Conservation (phyloP, 2,329 filamentous ascomycete species). For the Escovopsis weberi region DNA sequence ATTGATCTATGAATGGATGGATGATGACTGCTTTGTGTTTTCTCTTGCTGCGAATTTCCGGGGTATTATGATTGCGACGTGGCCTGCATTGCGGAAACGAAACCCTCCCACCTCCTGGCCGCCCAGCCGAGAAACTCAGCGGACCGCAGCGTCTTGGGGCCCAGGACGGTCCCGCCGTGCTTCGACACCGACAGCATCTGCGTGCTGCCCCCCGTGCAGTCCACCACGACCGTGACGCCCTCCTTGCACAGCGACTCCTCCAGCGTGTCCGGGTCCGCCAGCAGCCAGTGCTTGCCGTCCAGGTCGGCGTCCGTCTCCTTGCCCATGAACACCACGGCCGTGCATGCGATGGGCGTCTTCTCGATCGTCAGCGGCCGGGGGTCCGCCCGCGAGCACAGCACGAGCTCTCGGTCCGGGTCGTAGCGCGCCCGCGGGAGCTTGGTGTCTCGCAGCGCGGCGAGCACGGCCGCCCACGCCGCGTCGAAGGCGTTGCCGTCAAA, state of each 20-base stretch:
- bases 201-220: slow-evolving; percentile 32
- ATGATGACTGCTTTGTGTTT: too few relatives aligned
- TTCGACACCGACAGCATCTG: slow-evolving; percentile 65
- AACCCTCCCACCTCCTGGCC: slow-evolving; percentile 21
- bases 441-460: slow-evolving; percentile 69
- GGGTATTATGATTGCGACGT: neutral
- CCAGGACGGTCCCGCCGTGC: slow-evolving; percentile 60
- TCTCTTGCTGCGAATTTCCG: too few relatives aligned
- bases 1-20: neutral
- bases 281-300: slow-evolving; percentile 50
- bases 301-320: slow-evolving; percentile 33
- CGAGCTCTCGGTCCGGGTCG: slow-evolving; percentile 65
- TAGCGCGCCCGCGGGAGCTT: slow-evolving; percentile 66
- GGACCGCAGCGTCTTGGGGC: slow-evolving; percentile 50
- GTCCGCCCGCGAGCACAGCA: slow-evolving; percentile 55
- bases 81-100: slow-evolving; percentile 16
- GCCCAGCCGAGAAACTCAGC: slow-evolving; percentile 32
- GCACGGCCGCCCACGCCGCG: slow-evolving; percentile 69
- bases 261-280: slow-evolving; percentile 78
- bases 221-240: slow-evolving; percentile 69
- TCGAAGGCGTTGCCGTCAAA: slow-evolving; percentile 89
- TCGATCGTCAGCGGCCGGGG: slow-evolving; percentile 43
- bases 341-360: slow-evolving; percentile 60
- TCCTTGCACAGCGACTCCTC: slow-evolving; percentile 81
- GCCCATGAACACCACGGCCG: slow-evolving; percentile 64